Percentiles rank a stretch among this genome's conserved stretches.
These are phyloP conservation scores for Mallotus nudiflorus DNA, from an alignment of 345 rosid genomes.

Conservation along the genomic window DNA sequence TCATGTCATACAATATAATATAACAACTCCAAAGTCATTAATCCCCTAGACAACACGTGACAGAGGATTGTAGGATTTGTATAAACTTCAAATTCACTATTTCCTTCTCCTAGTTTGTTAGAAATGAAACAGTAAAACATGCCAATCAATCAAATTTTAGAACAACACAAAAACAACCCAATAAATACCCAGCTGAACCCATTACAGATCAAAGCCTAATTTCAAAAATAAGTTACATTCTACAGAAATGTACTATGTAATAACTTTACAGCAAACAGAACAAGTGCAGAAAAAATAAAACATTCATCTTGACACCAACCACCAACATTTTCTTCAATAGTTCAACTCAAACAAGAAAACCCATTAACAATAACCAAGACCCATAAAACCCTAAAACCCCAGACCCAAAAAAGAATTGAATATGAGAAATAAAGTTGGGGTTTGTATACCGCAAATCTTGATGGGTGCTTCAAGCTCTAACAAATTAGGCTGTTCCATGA, in stretches of 20 bases:
- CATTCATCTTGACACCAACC: background rate
- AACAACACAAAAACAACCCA: no score
- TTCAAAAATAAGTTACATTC: no score
- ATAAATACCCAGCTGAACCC: no score
- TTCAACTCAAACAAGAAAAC: background rate
- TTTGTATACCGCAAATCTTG: constrained; percentile 80
- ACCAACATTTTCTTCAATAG: background rate
- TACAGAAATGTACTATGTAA: background rate
- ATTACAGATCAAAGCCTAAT: no score
- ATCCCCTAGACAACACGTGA: background rate
- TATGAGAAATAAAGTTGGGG: background rate
- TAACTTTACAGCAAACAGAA: background rate
- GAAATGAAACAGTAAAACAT: constrained; percentile 2
- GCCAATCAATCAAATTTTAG: background rate
- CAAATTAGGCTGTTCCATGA: constrained; percentile 78
- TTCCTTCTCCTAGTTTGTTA: background rate
- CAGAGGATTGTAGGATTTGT: background rate
- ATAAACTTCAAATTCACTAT: background rate
- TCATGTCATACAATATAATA: background rate
- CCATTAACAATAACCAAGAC: background rate
- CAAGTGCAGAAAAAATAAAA: background rate
- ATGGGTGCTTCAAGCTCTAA: constrained; percentile 97
- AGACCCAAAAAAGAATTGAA: no score
- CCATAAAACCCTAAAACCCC: background rate
- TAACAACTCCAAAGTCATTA: background rate